Evolutionary conservation across 2,329 filamentous ascomycete species (phyloP).

Genomic region (Alternaria gansuensis): DNA sequence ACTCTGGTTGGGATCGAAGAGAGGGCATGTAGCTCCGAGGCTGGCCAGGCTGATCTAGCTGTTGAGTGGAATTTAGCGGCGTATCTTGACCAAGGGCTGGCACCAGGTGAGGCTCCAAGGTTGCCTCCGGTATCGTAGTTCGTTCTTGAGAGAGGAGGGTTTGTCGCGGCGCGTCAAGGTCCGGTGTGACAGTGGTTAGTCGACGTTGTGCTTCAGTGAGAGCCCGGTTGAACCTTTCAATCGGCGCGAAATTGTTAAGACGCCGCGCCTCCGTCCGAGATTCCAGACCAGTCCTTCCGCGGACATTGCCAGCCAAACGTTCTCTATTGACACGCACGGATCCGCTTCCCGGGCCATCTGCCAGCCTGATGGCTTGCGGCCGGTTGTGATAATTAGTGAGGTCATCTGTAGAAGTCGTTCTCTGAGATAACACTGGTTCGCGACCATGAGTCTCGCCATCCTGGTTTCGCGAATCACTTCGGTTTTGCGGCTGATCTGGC

Average conservation of each 20-base stretch:
- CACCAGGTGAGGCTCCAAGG: neutral
- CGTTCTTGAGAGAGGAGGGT: neutral
- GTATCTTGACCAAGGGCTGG: neutral
- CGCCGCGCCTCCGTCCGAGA: neutral
- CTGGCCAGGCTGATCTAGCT: neutral
- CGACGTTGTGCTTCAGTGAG: neutral
- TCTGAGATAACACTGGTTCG: neutral
- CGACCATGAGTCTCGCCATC: neutral
- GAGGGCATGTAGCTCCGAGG: neutral
- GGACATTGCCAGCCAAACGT: neutral
- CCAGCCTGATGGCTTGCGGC: neutral
- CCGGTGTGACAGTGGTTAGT: neutral
- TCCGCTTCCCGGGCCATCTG: neutral
- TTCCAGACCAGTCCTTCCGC: neutral
- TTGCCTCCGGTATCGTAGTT: neutral
- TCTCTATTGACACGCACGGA: neutral
- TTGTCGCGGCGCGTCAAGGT: no score
- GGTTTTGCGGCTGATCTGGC: neutral
- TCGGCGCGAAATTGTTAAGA: neutral
- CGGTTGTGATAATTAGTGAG: neutral
- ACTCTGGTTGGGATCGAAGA: constrained; percentile 20
- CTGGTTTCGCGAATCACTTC: neutral
- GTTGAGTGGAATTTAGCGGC: neutral
- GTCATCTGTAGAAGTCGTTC: neutral
- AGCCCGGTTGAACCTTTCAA: no score